Evolutionary conservation across 768 basidiomycete genomes (phyloP), one percentile per base, ranked within the genome.

Genomic region (Cystofilobasidium bisporidii): DNA sequence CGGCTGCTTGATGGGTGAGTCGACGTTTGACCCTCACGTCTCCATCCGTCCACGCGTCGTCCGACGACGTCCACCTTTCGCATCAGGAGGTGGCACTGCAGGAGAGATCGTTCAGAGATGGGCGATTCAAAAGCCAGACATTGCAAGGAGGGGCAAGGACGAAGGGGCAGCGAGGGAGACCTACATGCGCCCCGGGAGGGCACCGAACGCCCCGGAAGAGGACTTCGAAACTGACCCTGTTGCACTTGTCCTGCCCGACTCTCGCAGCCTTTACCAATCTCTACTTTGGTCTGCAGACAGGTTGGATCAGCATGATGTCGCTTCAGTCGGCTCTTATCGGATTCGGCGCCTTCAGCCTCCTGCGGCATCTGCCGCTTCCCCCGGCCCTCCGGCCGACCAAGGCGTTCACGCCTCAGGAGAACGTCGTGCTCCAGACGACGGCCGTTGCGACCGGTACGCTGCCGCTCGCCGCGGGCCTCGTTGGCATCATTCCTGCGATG

Each of bases 241-340:
- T n/a, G n/a, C n/a, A n/a, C n/a, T 33, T 33, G 5, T 59, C 2
- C 12, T 60, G 18, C n/a, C 22, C 59, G 6, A 6, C 22, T 1
- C 38, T 47, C 11, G 18, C 33, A 41, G 36, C 60, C n/a, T 38
- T 61, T 43, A 60, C 65, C 20, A 66, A 66, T 38, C 65, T 66
- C 36, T 66, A 66, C 43, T 66, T 66, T 20, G 89, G 89, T 12
- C 81, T 92, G 5, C 88, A 91, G 76, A 89, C 89, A 1, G 89
- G 89, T 75, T 91, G 88, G 86, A 89, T 91, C 71, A 59, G 41
- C 10, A 61, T 62, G 63, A 94, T 93, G 91, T 91, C 91, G 12
- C 82, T 94, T 32, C 92, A 97, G 74, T 93, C 91, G 0, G 89
- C 93, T 15, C 81, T 98, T 41, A 86, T 98, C 40, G 94, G 92